phyloP scores from a whole-genome alignment of 768 basidiomycete species.

The Candolleomyces aberdarensis region DNA sequence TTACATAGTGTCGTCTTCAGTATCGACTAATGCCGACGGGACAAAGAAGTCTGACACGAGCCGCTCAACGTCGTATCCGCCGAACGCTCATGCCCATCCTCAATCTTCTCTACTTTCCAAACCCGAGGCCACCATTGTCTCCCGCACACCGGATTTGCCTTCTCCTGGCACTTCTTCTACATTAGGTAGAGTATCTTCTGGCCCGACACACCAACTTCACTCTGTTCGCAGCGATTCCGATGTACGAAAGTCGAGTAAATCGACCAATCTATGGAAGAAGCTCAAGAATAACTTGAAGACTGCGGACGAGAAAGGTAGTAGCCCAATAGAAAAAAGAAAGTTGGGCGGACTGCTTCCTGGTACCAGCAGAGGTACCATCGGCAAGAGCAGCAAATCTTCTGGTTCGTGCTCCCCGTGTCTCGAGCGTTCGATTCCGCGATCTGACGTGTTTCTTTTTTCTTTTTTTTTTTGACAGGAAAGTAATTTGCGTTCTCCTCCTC shows the following conservation, averaged over 20 bases:
- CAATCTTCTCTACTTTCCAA: background rate
- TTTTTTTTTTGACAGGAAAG: no score
- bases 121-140: background rate
- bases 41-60: background rate
- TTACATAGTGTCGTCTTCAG: background rate
- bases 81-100: background rate
- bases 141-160: background rate
- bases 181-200: slow-evolving; percentile 10
- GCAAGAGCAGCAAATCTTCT: background rate
- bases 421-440: no score
- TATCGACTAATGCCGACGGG: background rate
- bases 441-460: no score
- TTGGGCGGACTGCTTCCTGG: background rate
- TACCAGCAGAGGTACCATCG: background rate
- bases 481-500: no score
- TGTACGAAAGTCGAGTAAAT: background rate
- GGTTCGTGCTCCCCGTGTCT: no score
- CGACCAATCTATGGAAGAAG: slow-evolving; percentile 35
- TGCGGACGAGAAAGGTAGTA: slow-evolving; percentile 13
- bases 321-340: background rate
- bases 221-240: background rate
- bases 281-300: slow-evolving; percentile 30
- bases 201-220: slow-evolving; percentile 5
- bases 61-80: background rate
- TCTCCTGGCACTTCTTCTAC: background rate